Base-by-base conservation (phyloP, 106 monocot species). In the Acanthochlamys bracteata region DNA sequence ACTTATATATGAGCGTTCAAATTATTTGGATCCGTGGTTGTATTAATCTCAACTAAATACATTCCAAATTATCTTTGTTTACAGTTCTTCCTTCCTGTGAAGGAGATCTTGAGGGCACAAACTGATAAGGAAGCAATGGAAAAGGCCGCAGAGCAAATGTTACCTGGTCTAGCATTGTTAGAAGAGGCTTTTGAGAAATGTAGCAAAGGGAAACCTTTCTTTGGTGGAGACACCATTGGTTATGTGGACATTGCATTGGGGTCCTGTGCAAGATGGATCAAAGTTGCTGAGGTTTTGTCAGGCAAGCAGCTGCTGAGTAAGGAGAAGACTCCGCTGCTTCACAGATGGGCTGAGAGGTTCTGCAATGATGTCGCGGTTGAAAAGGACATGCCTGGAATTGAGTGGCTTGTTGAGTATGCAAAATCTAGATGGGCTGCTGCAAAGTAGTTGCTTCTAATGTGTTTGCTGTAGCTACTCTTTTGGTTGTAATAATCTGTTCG, bases 171-270 rank as follows among this genome's bases (percentile, higher is more conserved):
- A 24, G 39, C 45, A 46, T 53, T 67, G 20, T 42, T 78, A n/a
- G 47, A 67, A 78, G 72, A 56, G 24, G 66, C 77, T n/a, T 78
- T 78, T 61, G 46, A 61, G 56, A 72, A 54, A 4, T 72, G 71
- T 55, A 72, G 71, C 72, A 72, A 78, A 55, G 71, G 77, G 54
- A 67, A 51, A 14, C 17, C 15, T n/a, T 78, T 70, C 61, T 82
- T 82, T 25, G 61, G 66, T 23, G 77, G 77, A 10, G 82, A 82
- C 45, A 53, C 3, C 53, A 61, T 82, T 11, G 77, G 78, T 1
- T 82, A 71, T 67, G 16, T 82, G 13, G 78, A 82, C 63, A 78
- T 82, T 27, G 70, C 67, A 1, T 43, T 82, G 0, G 82, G 82
- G 0, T 20, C 57, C 60, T 64, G 3, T 27, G 8, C 74, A 51